A percentile compares a stretch with the other conserved stretches of the same genome.
phyloP scores from a whole-genome alignment of 768 basidiomycete genomes.

The Boletus rex-veris region DNA sequence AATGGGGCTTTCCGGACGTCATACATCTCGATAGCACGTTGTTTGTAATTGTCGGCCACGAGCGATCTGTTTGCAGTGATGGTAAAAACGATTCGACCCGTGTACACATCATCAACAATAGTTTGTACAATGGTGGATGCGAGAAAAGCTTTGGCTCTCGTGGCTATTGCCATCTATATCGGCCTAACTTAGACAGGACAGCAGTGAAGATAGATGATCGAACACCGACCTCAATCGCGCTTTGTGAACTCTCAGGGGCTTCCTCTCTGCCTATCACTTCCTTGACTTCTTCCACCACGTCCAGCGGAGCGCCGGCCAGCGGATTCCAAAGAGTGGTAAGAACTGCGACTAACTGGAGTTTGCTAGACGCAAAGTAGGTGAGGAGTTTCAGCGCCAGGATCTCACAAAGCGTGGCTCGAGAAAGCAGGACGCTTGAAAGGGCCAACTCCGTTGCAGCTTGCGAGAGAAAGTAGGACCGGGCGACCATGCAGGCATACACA shows the following conservation, averaged over 20 bases:
- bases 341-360: constrained; percentile 72
- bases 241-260: constrained; percentile 61
- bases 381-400: constrained; percentile 87
- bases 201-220: not conserved
- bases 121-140: constrained; percentile 81
- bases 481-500: constrained; percentile 75
- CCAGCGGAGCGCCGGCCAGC: constrained; percentile 66
- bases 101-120: constrained; percentile 83
- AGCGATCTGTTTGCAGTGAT: constrained; percentile 64
- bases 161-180: constrained; percentile 81
- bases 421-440: constrained; percentile 66
- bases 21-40: constrained; percentile 69
- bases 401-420: constrained; percentile 80
- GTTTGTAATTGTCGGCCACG: constrained; percentile 88
- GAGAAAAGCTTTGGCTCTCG: constrained; percentile 79
- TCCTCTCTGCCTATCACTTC: constrained; percentile 52
- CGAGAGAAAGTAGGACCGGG: constrained; percentile 72
- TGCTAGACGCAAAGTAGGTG: constrained; percentile 64
- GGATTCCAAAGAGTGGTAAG: constrained; percentile 85
- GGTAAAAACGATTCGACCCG: constrained; percentile 72
- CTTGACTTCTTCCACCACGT: constrained; percentile 67
- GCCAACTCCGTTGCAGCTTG: constrained; percentile 70
- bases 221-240: constrained; percentile 75
- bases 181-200: not conserved
- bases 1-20: constrained; percentile 63